A percentile compares a stretch with the other conserved stretches of the same genome.
phyloP scores from a whole-genome alignment of 2,329 filamentous ascomycete genomes.

The Thelonectria discophora region DNA sequence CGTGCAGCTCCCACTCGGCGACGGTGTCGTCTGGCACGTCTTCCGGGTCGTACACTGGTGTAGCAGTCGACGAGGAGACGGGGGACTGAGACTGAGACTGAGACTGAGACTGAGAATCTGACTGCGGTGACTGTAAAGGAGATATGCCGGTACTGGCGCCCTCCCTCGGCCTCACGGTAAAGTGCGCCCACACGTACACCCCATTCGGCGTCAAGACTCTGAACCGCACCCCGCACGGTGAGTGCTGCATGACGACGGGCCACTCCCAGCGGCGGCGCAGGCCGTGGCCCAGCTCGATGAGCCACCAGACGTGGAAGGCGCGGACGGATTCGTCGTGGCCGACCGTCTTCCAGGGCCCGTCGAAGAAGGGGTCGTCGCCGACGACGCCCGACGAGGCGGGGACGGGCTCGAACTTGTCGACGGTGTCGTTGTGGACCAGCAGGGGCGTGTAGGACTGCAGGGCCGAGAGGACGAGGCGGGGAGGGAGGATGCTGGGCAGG shows the following conservation, averaged over 20 bases:
- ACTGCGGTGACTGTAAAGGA: too few species aligned
- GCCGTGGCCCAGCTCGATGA: background rate
- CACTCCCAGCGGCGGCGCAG: background rate
- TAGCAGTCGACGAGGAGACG: background rate
- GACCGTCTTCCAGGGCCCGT: too few species aligned
- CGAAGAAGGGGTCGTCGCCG: conserved; percentile 8
- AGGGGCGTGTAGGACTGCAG: background rate
- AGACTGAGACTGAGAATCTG: background rate
- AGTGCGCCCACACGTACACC: conserved; percentile 5
- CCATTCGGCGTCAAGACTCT: background rate
- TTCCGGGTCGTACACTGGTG: background rate
- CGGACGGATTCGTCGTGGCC: too few species aligned
- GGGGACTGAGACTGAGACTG: too few species aligned
- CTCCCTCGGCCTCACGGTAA: conserved; percentile 2
- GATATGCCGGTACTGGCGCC: too few species aligned
- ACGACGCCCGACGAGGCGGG: background rate
- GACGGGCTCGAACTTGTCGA: background rate
- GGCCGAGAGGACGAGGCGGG: background rate
- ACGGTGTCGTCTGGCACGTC: background rate
- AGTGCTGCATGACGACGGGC: conserved; percentile 4
- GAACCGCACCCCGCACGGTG: background rate
- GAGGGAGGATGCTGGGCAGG: background rate
- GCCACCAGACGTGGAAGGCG: background rate
- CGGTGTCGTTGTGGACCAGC: background rate
- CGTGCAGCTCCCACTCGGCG: conserved; percentile 10